These are phyloP conservation scores for Scleroderma citrinum DNA, from an alignment of 768 basidiomycete genomes.

Conservation along the genomic window DNA sequence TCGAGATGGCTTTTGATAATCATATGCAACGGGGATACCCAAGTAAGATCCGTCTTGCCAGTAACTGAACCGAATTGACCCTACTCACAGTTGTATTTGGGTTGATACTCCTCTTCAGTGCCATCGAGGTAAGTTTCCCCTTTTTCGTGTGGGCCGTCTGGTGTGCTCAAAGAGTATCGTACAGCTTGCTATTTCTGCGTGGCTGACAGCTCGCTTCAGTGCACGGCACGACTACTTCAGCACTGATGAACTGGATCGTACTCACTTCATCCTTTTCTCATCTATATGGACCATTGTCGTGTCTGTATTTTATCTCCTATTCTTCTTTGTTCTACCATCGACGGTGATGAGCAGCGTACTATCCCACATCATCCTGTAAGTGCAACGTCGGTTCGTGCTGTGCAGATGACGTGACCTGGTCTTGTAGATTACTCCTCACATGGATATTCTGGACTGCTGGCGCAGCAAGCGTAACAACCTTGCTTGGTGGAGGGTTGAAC, in stretches of 20 bases:
- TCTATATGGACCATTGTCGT: constrained; percentile 66
- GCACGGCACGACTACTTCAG: constrained; percentile 45
- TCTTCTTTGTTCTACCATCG: constrained; percentile 48
- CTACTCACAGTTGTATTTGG: constrained; percentile 45
- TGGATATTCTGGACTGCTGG: constrained; percentile 79
- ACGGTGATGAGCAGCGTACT: constrained; percentile 54
- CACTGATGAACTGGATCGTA: constrained; percentile 49
- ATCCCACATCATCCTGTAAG: constrained; percentile 61
- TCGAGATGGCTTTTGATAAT: constrained; percentile 32
- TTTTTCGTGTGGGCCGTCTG: neutral
- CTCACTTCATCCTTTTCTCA: constrained; percentile 63
- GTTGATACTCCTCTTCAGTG: constrained; percentile 49
- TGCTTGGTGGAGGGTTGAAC: constrained; percentile 63
- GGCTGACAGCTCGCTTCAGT: constrained; percentile 62
- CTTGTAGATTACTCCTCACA: constrained; percentile 53
- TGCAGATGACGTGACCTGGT: constrained; percentile 3
- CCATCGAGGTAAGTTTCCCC: constrained; percentile 50
- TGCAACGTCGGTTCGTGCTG: neutral
- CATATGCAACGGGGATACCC: constrained; percentile 50
- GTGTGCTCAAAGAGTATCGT: neutral
- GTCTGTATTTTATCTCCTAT: constrained; percentile 42
- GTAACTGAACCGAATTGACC: neutral
- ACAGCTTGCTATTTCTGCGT: constrained; percentile 67
- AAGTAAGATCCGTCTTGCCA: constrained; percentile 30
- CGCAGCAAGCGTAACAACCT: constrained; percentile 61